These are phyloP conservation scores for Mycosphaerella arachidis DNA, from an alignment of 2,329 filamentous ascomycete species.

Conservation along the genomic window DNA sequence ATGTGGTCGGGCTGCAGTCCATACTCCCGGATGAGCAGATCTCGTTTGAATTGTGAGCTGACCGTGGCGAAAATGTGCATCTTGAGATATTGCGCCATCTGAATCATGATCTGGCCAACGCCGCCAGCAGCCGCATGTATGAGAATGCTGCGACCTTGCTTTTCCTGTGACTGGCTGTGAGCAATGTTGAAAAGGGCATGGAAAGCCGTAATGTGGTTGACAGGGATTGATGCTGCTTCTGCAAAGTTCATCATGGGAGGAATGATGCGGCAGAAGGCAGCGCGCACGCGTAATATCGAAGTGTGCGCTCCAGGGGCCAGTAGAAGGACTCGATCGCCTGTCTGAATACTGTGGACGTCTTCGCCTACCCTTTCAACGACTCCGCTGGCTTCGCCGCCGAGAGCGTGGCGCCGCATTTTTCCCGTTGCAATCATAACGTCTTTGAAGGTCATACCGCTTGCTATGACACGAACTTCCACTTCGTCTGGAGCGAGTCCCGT, in stretches of 20 bases:
- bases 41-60: slow-evolving; percentile 24
- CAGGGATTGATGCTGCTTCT: slow-evolving; percentile 18
- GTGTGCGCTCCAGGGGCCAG: slow-evolving; percentile 1
- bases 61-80: slow-evolving; percentile 30
- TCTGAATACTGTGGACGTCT: not conserved
- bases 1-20: slow-evolving; percentile 29
- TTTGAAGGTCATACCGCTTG: no score
- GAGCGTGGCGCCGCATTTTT: no score
- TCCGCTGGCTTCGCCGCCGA: not conserved
- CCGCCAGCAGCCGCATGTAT: slow-evolving; percentile 31
- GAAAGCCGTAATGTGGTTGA: slow-evolving; percentile 20
- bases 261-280: not conserved
- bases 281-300: not conserved
- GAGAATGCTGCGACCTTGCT: no score
- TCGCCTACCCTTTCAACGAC: not conserved
- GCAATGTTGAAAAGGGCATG: slow-evolving; percentile 29
- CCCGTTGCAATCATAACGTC: no score
- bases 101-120: slow-evolving; percentile 30
- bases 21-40: slow-evolving; percentile 22
- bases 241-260: slow-evolving; percentile 14
- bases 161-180: slow-evolving; percentile 30
- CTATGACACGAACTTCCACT: no score
- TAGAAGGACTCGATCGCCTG: not conserved
- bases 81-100: slow-evolving; percentile 20
- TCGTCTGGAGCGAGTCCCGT: no score